Conservation (phyloP, 2,329 filamentous ascomycete genomes). For the Colletotrichum filicis region DNA sequence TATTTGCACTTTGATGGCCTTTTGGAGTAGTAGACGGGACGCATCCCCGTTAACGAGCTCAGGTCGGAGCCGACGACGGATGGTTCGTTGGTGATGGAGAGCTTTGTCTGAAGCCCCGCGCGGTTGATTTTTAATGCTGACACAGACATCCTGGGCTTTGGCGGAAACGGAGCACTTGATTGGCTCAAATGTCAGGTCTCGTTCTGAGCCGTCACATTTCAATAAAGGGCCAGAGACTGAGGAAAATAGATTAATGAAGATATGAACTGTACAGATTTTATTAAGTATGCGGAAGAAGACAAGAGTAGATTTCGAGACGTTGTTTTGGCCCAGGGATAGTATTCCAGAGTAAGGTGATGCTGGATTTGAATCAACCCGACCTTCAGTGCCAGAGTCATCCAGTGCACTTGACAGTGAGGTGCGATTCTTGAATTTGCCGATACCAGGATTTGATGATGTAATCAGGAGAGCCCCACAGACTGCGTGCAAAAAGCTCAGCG, state of each 20-base stretch:
- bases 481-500: not conserved
- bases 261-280: not conserved
- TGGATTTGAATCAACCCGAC: not conserved
- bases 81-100: not conserved
- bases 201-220: not conserved
- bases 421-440: constrained; percentile 8
- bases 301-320: not conserved
- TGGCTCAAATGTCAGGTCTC: not conserved
- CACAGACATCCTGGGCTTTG: not conserved
- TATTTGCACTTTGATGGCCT: not conserved
- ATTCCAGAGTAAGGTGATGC: not conserved
- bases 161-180: not conserved
- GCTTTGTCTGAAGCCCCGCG: not conserved
- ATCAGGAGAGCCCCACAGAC: constrained; percentile 11
- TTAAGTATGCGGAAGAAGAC: not conserved
- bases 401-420: not conserved
- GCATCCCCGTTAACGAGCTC: not conserved
- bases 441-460: constrained; percentile 32
- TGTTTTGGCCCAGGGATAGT: too few species aligned
- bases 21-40: not conserved
- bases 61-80: not conserved
- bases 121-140: constrained; percentile 30
- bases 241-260: not conserved
- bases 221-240: not conserved
- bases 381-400: not conserved